Evolutionary conservation across 495 filamentous ascomycete genomes (phyloP).

Genomic region (Tuber microsphaerosporum): DNA sequence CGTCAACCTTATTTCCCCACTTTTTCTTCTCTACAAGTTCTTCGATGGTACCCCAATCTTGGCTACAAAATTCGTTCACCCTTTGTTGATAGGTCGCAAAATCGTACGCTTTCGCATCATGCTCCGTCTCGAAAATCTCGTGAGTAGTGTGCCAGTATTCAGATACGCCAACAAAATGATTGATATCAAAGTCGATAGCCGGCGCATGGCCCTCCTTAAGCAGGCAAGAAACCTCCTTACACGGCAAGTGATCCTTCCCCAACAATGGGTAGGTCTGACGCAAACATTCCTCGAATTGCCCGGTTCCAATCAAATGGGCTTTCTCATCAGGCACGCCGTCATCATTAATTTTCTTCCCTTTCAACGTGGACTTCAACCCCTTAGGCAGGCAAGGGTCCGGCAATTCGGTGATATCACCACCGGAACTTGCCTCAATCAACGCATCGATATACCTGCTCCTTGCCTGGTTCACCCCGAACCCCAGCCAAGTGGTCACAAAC

Average conservation of each 20-base stretch:
- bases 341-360: constrained; percentile 52
- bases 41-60: constrained; percentile 70
- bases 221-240: constrained; percentile 75
- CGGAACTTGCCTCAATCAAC: constrained; percentile 55
- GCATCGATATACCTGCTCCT: constrained; percentile 69
- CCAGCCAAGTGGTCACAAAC: constrained; percentile 94
- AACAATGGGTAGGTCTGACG: constrained; percentile 74
- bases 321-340: constrained; percentile 41
- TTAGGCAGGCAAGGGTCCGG: constrained; percentile 87
- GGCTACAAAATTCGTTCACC: constrained; percentile 76
- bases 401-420: constrained; percentile 55
- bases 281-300: constrained; percentile 78
- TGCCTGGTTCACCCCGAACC: constrained; percentile 90
- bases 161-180: constrained; percentile 95
- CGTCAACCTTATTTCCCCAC: constrained; percentile 72
- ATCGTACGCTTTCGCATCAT: constrained; percentile 81
- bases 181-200: constrained; percentile 94
- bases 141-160: constrained; percentile 99
- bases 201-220: constrained; percentile 84
- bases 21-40: constrained; percentile 55
- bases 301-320: constrained; percentile 65
- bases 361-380: constrained; percentile 62
- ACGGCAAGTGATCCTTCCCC: constrained; percentile 73
- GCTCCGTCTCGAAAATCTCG: constrained; percentile 75
- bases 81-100: constrained; percentile 81